Conservation (phyloP, 2,329 filamentous ascomycete genomes). For the Fonsecaea pedrosoi region DNA sequence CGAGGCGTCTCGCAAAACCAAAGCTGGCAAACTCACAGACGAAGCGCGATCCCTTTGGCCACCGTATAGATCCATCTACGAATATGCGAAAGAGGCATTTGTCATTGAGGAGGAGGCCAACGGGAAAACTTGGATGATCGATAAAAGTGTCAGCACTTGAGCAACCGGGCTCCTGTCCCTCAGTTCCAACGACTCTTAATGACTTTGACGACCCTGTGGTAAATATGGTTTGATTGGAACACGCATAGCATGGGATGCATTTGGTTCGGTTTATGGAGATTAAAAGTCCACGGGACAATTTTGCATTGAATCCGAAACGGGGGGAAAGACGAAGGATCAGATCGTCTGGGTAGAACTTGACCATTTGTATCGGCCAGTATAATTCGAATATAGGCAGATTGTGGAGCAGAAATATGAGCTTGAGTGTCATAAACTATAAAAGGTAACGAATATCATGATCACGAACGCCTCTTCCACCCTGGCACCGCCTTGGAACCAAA, state of each 20-base stretch:
- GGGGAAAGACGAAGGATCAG: not conserved
- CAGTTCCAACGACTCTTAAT: constrained; percentile 1
- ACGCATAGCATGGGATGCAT: constrained; percentile 21
- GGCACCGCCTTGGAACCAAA: not conserved
- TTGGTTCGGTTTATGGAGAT: not conserved
- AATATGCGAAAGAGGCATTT: constrained; percentile 94
- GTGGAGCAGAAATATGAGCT: not conserved
- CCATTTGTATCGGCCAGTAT: not conserved
- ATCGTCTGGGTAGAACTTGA: not conserved
- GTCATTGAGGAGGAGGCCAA: constrained; percentile 94
- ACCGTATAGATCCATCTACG: constrained; percentile 85
- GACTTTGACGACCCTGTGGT: not conserved
- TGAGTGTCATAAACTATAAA: not conserved
- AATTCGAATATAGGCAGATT: not conserved
- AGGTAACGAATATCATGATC: not conserved
- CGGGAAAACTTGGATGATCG: constrained; percentile 88
- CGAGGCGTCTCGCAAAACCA: constrained; percentile 18
- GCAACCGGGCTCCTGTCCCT: not conserved
- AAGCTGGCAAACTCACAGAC: constrained; percentile 65
- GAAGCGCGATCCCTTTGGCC: constrained; percentile 87
- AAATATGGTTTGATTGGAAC: constrained; percentile 2
- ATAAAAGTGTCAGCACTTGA: constrained; percentile 46
- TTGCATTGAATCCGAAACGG: not conserved
- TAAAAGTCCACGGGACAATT: not conserved
- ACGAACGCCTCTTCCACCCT: not conserved